phyloP scores from a whole-genome alignment of 2,329 filamentous ascomycete species.

The Paracamarosporium sp. region DNA sequence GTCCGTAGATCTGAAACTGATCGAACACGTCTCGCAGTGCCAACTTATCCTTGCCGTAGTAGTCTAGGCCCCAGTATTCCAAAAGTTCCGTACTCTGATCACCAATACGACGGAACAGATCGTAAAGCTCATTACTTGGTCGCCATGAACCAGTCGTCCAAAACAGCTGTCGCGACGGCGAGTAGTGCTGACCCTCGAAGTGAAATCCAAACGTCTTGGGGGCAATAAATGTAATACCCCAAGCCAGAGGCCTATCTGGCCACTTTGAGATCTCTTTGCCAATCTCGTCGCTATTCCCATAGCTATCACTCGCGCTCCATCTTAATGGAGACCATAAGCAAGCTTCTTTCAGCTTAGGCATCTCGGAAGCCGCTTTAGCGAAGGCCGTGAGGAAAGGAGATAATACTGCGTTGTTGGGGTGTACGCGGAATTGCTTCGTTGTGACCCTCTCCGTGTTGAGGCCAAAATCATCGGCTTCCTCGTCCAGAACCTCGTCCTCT shows the following conservation, averaged over 20 bases:
- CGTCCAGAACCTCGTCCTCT: not conserved
- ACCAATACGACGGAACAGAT: not conserved
- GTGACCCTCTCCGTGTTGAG: not conserved
- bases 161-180: constrained; percentile 3
- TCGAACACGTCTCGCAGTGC: not conserved
- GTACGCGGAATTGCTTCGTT: not conserved
- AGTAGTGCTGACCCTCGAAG: not conserved
- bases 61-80: not conserved
- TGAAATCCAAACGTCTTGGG: not conserved
- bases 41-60: not conserved
- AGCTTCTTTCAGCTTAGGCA: constrained; percentile 5
- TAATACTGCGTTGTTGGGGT: constrained; percentile 1
- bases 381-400: constrained; percentile 1
- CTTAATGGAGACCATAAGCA: constrained; percentile 3
- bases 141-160: constrained; percentile 9
- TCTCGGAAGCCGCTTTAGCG: constrained; percentile 1
- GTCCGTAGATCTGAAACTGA: not conserved
- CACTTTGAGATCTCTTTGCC: not conserved
- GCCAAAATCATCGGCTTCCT: not conserved
- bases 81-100: not conserved
- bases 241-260: not conserved
- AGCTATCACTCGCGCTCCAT: not conserved
- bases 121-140: constrained; percentile 5
- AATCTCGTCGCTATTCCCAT: not conserved
- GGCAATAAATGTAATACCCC: constrained; percentile 5